Conservation (phyloP, 257 asterid species). For the Salvia hispanica region DNA sequence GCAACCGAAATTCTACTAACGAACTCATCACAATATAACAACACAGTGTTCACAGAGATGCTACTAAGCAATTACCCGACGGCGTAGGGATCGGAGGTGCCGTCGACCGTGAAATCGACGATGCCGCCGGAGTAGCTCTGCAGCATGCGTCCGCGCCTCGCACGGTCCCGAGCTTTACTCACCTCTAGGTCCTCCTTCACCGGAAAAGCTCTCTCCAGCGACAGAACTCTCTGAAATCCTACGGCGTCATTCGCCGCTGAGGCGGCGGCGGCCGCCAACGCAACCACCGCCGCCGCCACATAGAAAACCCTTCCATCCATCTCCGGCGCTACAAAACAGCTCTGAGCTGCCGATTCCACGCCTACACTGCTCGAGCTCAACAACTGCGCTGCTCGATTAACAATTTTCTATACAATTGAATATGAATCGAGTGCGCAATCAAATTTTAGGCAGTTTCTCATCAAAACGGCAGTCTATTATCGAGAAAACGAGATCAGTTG, state of each 20-base stretch:
- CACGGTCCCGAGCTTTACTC: constrained; percentile 67
- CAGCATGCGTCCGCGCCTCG: constrained; percentile 73
- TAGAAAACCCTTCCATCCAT: constrained; percentile 46
- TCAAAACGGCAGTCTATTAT: constrained; percentile 3
- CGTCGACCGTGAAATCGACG: constrained; percentile 72
- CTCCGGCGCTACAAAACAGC: constrained; percentile 35
- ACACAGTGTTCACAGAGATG: not conserved
- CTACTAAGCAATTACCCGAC: constrained; percentile 55
- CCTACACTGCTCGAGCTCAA: not conserved
- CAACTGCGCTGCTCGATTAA: not conserved
- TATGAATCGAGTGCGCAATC: constrained; percentile 12
- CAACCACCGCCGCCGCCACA: constrained; percentile 39
- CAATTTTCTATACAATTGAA: not conserved
- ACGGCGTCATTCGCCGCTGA: constrained; percentile 37
- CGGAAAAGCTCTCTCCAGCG: constrained; percentile 66
- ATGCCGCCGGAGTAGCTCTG: constrained; percentile 68
- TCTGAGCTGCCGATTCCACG: not conserved
- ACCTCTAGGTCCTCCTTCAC: constrained; percentile 56
- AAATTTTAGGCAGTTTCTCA: not conserved
- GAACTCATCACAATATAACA: constrained; percentile 18
- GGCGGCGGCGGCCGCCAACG: constrained; percentile 36
- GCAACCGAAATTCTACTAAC: not conserved
- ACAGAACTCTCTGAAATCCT: constrained; percentile 47
- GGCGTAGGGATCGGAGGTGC: constrained; percentile 77
- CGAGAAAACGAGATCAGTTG: constrained; percentile 13